Base-by-base conservation (phyloP, 495 filamentous ascomycete species). In the Sordaria brevicollis region DNA sequence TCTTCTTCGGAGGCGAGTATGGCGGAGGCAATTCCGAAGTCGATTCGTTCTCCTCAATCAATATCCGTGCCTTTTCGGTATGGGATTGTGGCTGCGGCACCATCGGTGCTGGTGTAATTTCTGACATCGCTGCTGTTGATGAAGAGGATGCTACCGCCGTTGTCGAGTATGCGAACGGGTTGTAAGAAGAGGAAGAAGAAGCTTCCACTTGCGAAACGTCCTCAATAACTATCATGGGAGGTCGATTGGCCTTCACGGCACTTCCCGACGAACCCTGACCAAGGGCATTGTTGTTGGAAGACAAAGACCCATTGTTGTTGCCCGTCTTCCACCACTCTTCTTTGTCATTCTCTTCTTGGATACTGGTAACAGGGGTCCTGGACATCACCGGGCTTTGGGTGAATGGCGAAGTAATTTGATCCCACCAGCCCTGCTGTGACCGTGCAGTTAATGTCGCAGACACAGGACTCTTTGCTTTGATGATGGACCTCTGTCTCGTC, bases 341-440 rank as follows among this genome's bases (percentile, higher is more conserved):
- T 34, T 38, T 41, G 11, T 66, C 68, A 5, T 66, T 35, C 11
- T n/a, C 21, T 65, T 62, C 6, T 71, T 67, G 25, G 25, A 25
- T 33, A 66, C 65, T 38, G 62, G 31, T 13, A 57, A 35, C 17
- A 54, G 76, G 15, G 69, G 49, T 62, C 11, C 25, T 62, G 29
- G 49, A 31, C 49, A 35, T 68, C 9, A 21, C 69, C 66, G 57
- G 70, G 9, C 68, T 72, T 69, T 65, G 78, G 8, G 71, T 74
- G 68, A 96, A 90, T 0, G 93, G 93, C 1, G 93, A 93, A 2
- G 89, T 89, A 49, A 96, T 86, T 70, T 90, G 86, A 71, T 92
- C 93, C 93, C 93, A 97, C 93, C 93, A 97, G 11, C 92, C 92
- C 38, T 87, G 85, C 85, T 41, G 85, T 86, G 62, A 13, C 78